Evolutionary conservation across 805 yeast genomes (phyloP).

Genomic region (Zygosaccharomyces gambellarensis): DNA sequence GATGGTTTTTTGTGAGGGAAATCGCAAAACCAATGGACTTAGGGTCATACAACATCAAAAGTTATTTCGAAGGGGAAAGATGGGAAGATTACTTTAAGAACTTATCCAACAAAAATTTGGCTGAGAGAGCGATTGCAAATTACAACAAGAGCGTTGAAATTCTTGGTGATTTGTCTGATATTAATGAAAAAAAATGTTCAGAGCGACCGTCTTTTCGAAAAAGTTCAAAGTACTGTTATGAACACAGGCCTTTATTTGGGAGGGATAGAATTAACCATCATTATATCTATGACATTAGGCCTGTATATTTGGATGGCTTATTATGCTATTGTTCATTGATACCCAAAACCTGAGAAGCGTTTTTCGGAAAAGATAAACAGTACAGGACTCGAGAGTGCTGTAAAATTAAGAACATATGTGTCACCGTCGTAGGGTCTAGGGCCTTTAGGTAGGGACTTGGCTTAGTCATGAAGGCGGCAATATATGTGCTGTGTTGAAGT

Average conservation of each 20-base stretch:
- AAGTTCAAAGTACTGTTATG: neutral
- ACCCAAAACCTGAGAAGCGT: too few species aligned
- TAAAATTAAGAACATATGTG: too few species aligned
- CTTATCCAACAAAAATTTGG: neutral
- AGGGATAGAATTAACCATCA: neutral
- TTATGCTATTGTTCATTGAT: neutral
- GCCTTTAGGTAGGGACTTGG: too few species aligned
- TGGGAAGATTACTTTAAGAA: neutral
- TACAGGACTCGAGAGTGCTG: too few species aligned
- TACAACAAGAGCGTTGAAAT: neutral
- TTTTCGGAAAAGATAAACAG: too few species aligned
- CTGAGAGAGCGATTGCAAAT: constrained; percentile 3
- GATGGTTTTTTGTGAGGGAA: constrained; percentile 2
- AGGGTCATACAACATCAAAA: neutral
- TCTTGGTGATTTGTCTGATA: neutral
- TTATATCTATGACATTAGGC: neutral
- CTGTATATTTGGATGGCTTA: neutral
- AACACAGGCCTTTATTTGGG: neutral
- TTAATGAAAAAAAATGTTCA: neutral
- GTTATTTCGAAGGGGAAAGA: neutral
- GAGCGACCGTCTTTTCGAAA: neutral
- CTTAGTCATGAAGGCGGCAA: too few species aligned
- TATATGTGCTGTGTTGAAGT: too few species aligned
- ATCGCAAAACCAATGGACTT: constrained; percentile 1
- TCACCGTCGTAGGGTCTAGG: too few species aligned